Base-by-base conservation (phyloP, 495 filamentous ascomycete species). In the Friedmanniomyces endolithicus region DNA sequence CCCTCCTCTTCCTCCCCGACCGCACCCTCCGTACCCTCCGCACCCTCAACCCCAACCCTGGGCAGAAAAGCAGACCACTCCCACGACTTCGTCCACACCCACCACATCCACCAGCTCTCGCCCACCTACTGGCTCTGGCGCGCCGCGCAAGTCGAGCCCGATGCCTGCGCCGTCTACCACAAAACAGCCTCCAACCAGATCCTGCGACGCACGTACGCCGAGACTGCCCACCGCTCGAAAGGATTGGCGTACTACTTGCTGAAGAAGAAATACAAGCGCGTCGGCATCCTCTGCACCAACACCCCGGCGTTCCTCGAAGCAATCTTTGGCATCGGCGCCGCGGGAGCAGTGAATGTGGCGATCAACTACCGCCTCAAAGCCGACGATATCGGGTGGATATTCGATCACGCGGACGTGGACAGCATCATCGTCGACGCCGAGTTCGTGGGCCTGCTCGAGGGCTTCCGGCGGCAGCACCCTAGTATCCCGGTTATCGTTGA, bases 261-360 rank as follows among this genome's bases (percentile, higher is more conserved):
- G 44, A 85, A 87, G 64, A 76, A 84, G 52, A 75, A 75, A 8
- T 79, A 77, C 62, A 83, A 78, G 64, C 77, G 84, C 53, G 76
- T 85, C 1, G 92, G 92, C 6, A 82, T 98, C 37, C 74, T 98
- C 4, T 81, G 79, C 20, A 83, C 94, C 1, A 98, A 98, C 66
- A 98, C 92, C 6, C 92, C 92, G 2, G 92, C 88, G 0, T 96
- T 96, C 66, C 71, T 97, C 19, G 90, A 97, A 69, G 75, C 79
- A 1, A 84, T 96, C 47, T 98, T 89, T 62, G 92, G 86, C 6
- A 86, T 96, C 63, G 82, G 80, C 1, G 92, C 89, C 22, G 89
- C 87, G 1, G 88, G 88, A 8, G 87, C 73, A 11, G 76, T 94
- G 11, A 84, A 87, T 60, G 82, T 94, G 56, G 80, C 81, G 7